phyloP scores from a whole-genome alignment of 2,329 filamentous ascomycete genomes.

The Neonectria neomacrospora region DNA sequence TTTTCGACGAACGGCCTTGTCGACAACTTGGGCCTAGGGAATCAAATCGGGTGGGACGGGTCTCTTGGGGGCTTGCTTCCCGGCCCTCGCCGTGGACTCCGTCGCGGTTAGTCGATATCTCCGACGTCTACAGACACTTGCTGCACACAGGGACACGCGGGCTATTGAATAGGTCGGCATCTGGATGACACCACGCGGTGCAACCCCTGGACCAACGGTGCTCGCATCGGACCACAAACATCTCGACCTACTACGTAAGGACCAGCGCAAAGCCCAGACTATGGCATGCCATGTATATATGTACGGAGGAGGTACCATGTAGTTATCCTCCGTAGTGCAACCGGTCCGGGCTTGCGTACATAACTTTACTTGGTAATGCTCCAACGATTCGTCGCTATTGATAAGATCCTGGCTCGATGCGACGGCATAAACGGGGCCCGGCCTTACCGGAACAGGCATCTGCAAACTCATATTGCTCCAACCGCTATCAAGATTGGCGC shows the following conservation, averaged over 20 bases:
- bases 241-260: neutral
- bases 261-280: neutral
- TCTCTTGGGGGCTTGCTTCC: neutral
- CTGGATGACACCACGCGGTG: neutral
- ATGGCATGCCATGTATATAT: neutral
- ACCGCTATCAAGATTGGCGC: conserved; percentile 33
- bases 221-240: neutral
- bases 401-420: conserved; percentile 26
- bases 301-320: too few relatives aligned
- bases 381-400: neutral
- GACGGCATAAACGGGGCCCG: conserved; percentile 35
- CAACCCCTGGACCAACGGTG: neutral
- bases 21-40: neutral
- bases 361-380: neutral
- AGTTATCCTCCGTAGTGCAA: too few relatives aligned
- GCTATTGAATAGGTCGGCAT: neutral
- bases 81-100: neutral
- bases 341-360: too few relatives aligned
- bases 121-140: too few relatives aligned
- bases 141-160: neutral
- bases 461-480: conserved; percentile 27
- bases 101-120: neutral
- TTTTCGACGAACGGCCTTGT: neutral
- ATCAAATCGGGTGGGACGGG: neutral
- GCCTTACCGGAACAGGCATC: conserved; percentile 40